A percentile compares a stretch with the other conserved stretches of the same genome.
phyloP scores from a whole-genome alignment of 805 yeast genomes.

The Lipomyces lipofer region DNA sequence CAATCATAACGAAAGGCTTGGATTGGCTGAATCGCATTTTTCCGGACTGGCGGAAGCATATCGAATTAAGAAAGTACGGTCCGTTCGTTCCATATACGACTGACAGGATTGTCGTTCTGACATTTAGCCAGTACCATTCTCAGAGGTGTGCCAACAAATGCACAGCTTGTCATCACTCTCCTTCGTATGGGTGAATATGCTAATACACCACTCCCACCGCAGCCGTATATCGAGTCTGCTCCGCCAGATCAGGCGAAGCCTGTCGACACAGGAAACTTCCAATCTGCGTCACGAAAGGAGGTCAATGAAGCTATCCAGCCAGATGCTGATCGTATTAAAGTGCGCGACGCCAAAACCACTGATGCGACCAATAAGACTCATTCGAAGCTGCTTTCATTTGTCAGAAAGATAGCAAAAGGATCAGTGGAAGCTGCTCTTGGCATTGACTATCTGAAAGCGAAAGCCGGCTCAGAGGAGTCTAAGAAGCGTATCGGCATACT shows the following conservation, averaged over 20 bases:
- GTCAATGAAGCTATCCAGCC: no score
- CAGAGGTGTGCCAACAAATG: conserved; percentile 17
- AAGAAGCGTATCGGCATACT: conserved; percentile 11
- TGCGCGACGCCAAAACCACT: no score
- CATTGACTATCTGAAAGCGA: conserved; percentile 10
- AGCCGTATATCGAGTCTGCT: background rate
- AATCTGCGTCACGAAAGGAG: background rate
- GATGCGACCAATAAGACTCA: background rate
- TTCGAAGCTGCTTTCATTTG: conserved; percentile 2
- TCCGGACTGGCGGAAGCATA: conserved; percentile 10
- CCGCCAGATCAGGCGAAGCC: background rate
- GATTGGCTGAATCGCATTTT: background rate
- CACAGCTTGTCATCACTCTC: conserved; percentile 13
- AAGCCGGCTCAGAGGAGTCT: conserved; percentile 11
- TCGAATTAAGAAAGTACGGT: conserved; percentile 17
- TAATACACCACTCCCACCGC: background rate
- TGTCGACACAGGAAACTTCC: no score
- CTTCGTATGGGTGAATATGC: conserved; percentile 14
- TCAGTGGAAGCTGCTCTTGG: conserved; percentile 8
- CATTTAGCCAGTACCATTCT: conserved; percentile 4
- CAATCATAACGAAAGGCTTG: background rate
- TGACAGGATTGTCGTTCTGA: background rate
- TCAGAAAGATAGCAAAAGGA: conserved; percentile 1
- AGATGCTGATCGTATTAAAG: no score
- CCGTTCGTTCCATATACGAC: background rate